Evolutionary conservation across 1,284 basidiomycete species (phyloP), one percentile per base, ranked within the genome.

Genomic region (Apiotrichum laibachii): DNA sequence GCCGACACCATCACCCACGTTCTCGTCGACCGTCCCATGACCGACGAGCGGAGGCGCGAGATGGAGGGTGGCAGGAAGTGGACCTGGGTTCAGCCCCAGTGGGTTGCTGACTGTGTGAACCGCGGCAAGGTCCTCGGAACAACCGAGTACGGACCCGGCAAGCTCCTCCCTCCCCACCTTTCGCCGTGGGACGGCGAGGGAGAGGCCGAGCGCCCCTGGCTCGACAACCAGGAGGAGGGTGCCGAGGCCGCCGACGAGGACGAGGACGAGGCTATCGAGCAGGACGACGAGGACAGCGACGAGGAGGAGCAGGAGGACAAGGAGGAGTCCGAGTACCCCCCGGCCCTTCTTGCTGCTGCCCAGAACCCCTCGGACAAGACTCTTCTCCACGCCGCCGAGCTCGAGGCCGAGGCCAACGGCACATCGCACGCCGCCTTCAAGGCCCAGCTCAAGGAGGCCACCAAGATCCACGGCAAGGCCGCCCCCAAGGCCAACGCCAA

Each of bases 51-150:
- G 4, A 74, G 82, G 50, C 84, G 84, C 57, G 84, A 88, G 68
- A 82, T 84, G 64, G 84, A 87, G 68, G 82, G 83, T 50, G 82
- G 86, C 34, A 77, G 83, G 53, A 85, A 86, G 73, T 84, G 94
- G 68, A 91, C 90, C 68, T 92, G 90, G 78, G 84, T 99, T 11
- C 96, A 99, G 78, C 96, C 96, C 18, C 96, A 99, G 78, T 99
- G 96, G 95, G 85, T 98, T 33, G 90, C 94, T 39, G 96, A 99
- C 78, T 96, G 90, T 73, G 87, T 96, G 72, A 99, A 99, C 77
- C 85, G 87, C 22, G 85, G 87, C 19, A 90, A 85, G 75, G 83
- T 97, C 57, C 82, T 98, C 37, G 83, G 92, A 1, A 90, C 94
- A 67, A 93, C 89, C 59, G 82, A 85, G 50, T 99, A 99, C 75